These are phyloP conservation scores for Russula earlei DNA, from an alignment of 768 basidiomycete species.

Conservation along the genomic window DNA sequence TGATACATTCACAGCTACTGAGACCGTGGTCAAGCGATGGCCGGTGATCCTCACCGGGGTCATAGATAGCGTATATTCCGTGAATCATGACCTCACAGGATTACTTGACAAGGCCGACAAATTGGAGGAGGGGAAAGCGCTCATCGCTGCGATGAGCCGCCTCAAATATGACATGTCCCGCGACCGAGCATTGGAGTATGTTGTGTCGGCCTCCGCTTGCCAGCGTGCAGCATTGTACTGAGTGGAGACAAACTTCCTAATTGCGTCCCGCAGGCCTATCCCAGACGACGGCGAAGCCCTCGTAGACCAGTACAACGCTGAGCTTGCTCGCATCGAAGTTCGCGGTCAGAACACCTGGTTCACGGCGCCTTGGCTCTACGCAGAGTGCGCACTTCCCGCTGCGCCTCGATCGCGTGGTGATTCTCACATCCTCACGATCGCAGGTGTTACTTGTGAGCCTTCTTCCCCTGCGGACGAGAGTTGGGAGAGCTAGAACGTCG, in stretches of 20 bases:
- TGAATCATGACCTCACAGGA: constrained; percentile 53
- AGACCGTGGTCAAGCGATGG: constrained; percentile 73
- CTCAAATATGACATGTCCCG: constrained; percentile 87
- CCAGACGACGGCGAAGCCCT: constrained; percentile 68
- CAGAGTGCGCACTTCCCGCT: constrained; percentile 54
- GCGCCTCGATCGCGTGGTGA: neutral
- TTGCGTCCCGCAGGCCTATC: constrained; percentile 43
- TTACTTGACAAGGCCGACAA: constrained; percentile 29
- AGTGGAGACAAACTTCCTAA: neutral
- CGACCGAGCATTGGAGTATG: constrained; percentile 61
- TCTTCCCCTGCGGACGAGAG: neutral
- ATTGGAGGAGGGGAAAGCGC: constrained; percentile 64
- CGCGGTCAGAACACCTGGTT: constrained; percentile 69
- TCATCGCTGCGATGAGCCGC: constrained; percentile 65
- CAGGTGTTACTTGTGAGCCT: constrained; percentile 63
- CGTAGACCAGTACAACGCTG: constrained; percentile 64
- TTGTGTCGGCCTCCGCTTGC: neutral
- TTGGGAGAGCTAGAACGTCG: neutral
- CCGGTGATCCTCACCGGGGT: constrained; percentile 75
- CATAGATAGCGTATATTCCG: constrained; percentile 65
- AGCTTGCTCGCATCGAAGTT: constrained; percentile 44
- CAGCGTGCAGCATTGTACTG: neutral
- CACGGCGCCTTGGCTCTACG: constrained; percentile 90
- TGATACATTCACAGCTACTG: constrained; percentile 42
- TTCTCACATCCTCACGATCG: neutral